Conservation (phyloP, 805 yeast genomes). For the Teunomyces stri region DNA sequence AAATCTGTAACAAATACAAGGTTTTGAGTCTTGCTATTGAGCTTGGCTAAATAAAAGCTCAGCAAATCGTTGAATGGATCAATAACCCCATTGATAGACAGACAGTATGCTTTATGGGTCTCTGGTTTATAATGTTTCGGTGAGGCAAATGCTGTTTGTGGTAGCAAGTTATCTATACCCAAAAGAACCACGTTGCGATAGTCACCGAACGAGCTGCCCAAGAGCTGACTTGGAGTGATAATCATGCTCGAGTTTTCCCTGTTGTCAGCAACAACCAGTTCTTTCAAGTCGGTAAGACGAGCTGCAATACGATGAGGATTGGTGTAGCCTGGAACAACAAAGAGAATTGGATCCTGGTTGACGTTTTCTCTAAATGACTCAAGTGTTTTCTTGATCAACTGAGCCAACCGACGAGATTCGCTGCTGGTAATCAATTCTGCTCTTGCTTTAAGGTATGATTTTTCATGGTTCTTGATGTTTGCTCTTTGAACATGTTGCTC, state of each 20-base stretch:
- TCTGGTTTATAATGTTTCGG: background rate
- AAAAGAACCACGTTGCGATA: slow-evolving; percentile 13
- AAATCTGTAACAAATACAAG: slow-evolving; percentile 12
- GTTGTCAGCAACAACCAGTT: background rate
- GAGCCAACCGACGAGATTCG: background rate
- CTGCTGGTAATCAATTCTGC: background rate
- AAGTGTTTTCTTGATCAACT: background rate
- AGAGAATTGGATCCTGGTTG: slow-evolving; percentile 9
- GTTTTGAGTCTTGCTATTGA: slow-evolving; percentile 18
- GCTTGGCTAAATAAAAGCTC: slow-evolving; percentile 15
- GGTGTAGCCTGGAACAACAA: slow-evolving; percentile 17
- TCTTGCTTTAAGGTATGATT: slow-evolving; percentile 11
- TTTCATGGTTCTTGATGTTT: slow-evolving; percentile 15
- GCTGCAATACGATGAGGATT: slow-evolving; percentile 4
- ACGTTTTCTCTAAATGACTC: slow-evolving; percentile 3
- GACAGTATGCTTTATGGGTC: background rate
- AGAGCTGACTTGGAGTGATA: slow-evolving; percentile 12
- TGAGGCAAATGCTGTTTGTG: slow-evolving; percentile 17
- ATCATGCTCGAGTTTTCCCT: slow-evolving; percentile 2
- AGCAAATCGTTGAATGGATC: slow-evolving; percentile 20
- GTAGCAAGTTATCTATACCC: slow-evolving; percentile 21
- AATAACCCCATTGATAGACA: slow-evolving; percentile 16
- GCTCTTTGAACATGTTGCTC: slow-evolving; percentile 10
- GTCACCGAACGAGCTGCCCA: slow-evolving; percentile 12
- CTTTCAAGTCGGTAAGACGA: slow-evolving; percentile 1